Evolutionary conservation across 441 rosid genomes (phyloP).

Genomic region (Adansonia madagascariensis): DNA sequence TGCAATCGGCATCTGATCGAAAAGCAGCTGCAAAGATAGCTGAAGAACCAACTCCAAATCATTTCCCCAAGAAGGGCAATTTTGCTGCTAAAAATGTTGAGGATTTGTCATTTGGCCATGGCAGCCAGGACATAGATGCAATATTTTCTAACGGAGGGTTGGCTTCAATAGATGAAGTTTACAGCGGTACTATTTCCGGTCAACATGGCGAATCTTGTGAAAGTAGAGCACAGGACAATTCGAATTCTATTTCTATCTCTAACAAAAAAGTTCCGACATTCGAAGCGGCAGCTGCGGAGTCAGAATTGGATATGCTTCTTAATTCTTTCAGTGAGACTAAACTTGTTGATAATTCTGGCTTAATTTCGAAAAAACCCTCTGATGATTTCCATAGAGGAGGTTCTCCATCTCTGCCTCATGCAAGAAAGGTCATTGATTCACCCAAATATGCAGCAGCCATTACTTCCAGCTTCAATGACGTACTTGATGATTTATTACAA

Average conservation of each 20-base stretch:
- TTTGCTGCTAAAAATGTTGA: slow-evolving; percentile 21
- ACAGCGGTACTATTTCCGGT: slow-evolving; percentile 30
- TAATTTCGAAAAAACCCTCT: slow-evolving; percentile 8
- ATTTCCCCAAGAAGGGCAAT: slow-evolving; percentile 31
- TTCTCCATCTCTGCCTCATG: slow-evolving; percentile 22
- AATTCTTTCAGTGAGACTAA: slow-evolving; percentile 47
- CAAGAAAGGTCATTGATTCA: slow-evolving; percentile 32
- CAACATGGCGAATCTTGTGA: slow-evolving; percentile 27
- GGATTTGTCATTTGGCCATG: slow-evolving; percentile 14
- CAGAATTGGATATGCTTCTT: slow-evolving; percentile 78
- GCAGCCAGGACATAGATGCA: slow-evolving; percentile 18
- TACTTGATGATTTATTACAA: slow-evolving; percentile 63
- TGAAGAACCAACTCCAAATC: slow-evolving; percentile 32
- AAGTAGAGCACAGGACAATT: slow-evolving; percentile 19
- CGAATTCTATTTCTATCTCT: slow-evolving; percentile 9
- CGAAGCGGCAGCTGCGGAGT: slow-evolving; percentile 52
- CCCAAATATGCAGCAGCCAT: slow-evolving; percentile 27
- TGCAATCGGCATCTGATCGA: slow-evolving; percentile 23
- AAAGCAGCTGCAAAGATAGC: slow-evolving; percentile 25
- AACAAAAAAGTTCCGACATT: slow-evolving; percentile 29
- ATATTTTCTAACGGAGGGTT: slow-evolving; percentile 22
- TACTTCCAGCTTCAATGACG: slow-evolving; percentile 43
- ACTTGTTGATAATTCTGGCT: slow-evolving; percentile 33
- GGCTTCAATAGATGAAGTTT: slow-evolving; percentile 32
- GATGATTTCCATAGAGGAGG: slow-evolving; percentile 25